Base-by-base conservation (phyloP, 257 asterid genomes). In the Eucommia ulmoides region DNA sequence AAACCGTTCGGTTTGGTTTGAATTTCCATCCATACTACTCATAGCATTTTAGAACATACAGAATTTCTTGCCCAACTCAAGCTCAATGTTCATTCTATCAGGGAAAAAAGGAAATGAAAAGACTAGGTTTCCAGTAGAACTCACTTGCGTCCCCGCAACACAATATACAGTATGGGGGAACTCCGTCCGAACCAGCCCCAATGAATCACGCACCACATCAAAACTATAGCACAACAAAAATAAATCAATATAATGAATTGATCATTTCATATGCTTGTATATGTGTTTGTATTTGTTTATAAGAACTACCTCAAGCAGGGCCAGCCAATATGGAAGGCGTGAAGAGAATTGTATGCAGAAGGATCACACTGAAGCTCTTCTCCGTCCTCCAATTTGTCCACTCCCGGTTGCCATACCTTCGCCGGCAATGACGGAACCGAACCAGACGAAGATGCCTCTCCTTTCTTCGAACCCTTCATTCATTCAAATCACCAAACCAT, bases 351-450 rank as follows among this genome's bases (percentile, higher is more conserved):
- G 60, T 91, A 91, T 49, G 89, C 95, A 53, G 94, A 73, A 62
- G 79, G 89, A 51, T 86, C 96, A 54, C 92, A 91, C 59, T 81
- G 93, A 49, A 91, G 83, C 75, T 89, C 94, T 69, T 91, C 96
- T 38, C 89, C 99, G 56, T 83, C 96, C 56, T 78, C 96, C 63
- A 91, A 61, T 50, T 69, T 58, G 74, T 86, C 95, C 2, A 86
- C 95, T 9, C 93, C 93, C 0, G 96, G 98, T 52, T 77, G 88
- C 95, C 95, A 83, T 63, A 91, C 96, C 72, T 79, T 86, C 19
- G 79, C 70, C 22, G 76, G 75, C 50, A 64, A 51, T 0, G 73
- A 21, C 12, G 86, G 83, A 35, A 52, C 75, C 21, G 67, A 69
- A 18, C 84, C 71, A 20, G 69, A 63, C 14, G 94, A 70, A 21